Conservation (phyloP, 148 eudicot species). For the Rhododendron molle region DNA sequence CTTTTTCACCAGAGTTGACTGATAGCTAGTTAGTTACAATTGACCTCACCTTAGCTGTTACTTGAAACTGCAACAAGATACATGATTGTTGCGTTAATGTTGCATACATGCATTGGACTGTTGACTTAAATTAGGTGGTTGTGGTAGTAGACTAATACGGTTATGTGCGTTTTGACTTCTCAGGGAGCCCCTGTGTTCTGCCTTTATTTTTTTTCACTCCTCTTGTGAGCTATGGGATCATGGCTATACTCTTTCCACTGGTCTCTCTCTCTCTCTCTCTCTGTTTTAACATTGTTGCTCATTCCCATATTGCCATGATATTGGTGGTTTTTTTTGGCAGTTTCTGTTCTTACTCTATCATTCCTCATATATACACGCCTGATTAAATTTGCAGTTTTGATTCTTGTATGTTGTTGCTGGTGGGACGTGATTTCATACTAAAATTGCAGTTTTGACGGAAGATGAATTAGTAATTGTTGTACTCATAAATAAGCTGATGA, state of each 20-base stretch:
- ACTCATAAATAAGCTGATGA: not conserved
- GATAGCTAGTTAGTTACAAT: not conserved
- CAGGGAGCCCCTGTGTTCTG: conserved; percentile 93
- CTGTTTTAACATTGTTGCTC: not conserved
- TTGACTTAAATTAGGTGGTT: not conserved
- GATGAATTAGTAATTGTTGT: not conserved
- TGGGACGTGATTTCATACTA: not conserved
- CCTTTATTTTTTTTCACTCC: conserved; percentile 73
- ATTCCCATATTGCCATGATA: not conserved
- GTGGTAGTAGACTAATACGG: not conserved
- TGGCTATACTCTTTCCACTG: conserved; percentile 92
- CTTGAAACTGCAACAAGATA: not conserved
- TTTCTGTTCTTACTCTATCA: not conserved
- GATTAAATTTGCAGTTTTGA: not conserved
- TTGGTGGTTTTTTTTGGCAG: not conserved
- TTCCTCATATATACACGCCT: not conserved
- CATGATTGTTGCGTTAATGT: not conserved
- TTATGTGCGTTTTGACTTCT: conserved; percentile 17
- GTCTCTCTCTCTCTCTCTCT: conserved; percentile 29
- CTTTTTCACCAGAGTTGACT: not conserved
- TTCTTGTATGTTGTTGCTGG: not conserved
- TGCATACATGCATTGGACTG: not conserved
- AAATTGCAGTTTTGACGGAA: not conserved
- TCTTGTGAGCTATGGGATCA: conserved; percentile 83
- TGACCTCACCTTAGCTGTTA: not conserved